Conservation (phyloP, 345 rosid genomes). For the Sisymbrium irio region DNA sequence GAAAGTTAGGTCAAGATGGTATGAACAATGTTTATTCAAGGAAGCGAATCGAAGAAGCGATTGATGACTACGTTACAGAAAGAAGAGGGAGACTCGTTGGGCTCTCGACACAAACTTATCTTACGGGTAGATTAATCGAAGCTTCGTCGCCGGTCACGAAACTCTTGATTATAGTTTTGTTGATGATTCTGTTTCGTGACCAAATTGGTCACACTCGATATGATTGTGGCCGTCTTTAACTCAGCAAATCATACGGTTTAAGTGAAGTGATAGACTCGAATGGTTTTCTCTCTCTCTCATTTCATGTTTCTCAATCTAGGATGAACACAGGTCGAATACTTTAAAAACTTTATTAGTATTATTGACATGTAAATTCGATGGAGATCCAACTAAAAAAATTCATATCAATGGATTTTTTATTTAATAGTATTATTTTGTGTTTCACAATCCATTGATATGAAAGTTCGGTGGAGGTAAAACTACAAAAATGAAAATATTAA, state of each 20-base stretch:
- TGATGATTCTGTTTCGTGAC: constrained; percentile 36
- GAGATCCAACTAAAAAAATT: too few relatives aligned
- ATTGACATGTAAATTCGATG: too few relatives aligned
- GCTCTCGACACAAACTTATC: constrained; percentile 46
- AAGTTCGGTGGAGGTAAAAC: too few relatives aligned
- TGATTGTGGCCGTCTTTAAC: constrained; percentile 42
- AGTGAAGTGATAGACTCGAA: too few relatives aligned
- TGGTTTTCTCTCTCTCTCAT: too few relatives aligned
- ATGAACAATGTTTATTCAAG: neutral
- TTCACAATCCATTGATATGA: too few relatives aligned
- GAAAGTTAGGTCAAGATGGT: constrained; percentile 25
- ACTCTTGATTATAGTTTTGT: constrained; percentile 5
- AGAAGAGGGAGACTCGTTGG: constrained; percentile 43
- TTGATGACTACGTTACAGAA: constrained; percentile 40
- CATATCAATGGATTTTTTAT: too few relatives aligned
- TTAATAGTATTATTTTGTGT: too few relatives aligned
- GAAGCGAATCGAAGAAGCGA: constrained; percentile 28
- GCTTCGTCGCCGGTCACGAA: constrained; percentile 27
- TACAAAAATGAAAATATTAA: too few relatives aligned
- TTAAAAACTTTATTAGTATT: too few relatives aligned
- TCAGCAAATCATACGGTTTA: neutral
- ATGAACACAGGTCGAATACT: neutral
- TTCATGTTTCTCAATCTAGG: neutral
- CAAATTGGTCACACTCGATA: constrained; percentile 34
- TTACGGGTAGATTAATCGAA: constrained; percentile 32